Conservation (phyloP, 495 filamentous ascomycete genomes). For the Venustampulla echinocandica region DNA sequence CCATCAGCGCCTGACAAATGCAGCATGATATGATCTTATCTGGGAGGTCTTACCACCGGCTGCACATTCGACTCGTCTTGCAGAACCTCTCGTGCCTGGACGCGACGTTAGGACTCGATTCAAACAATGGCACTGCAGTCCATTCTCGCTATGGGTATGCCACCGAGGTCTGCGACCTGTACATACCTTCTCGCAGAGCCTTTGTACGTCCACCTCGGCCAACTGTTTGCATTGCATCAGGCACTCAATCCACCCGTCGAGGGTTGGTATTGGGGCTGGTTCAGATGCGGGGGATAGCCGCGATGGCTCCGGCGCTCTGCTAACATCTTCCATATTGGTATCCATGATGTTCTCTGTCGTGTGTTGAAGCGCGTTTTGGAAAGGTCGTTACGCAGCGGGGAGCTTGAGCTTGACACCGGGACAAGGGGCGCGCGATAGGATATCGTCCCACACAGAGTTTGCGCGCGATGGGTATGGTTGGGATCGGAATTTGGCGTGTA, state of each 20-base stretch:
- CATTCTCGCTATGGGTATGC: neutral
- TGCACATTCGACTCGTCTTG: conserved; percentile 98
- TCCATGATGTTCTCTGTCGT: conserved; percentile 54
- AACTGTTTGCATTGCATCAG: conserved; percentile 99
- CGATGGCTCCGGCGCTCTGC: conserved; percentile 75
- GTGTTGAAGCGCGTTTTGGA: conserved; percentile 51
- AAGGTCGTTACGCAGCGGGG: conserved; percentile 14
- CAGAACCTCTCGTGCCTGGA: conserved; percentile 88
- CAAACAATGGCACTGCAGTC: no score
- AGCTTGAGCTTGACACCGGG: conserved; percentile 17
- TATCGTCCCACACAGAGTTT: conserved; percentile 6
- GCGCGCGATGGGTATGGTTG: neutral
- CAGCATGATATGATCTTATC: conserved; percentile 20
- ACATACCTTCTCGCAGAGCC: conserved; percentile 93
- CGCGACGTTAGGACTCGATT: conserved; percentile 16
- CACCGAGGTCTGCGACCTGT: conserved; percentile 12
- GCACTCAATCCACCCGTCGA: conserved; percentile 97
- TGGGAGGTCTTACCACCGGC: conserved; percentile 95
- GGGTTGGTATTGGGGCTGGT: conserved; percentile 78
- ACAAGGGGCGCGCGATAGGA: conserved; percentile 12
- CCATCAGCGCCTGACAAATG: conserved; percentile 10
- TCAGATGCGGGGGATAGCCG: conserved; percentile 64
- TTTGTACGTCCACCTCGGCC: conserved; percentile 86
- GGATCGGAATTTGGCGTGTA: no score
- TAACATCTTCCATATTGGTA: conserved; percentile 97